Conservation (phyloP, 2,329 filamentous ascomycete species). For the Claviceps capensis region DNA sequence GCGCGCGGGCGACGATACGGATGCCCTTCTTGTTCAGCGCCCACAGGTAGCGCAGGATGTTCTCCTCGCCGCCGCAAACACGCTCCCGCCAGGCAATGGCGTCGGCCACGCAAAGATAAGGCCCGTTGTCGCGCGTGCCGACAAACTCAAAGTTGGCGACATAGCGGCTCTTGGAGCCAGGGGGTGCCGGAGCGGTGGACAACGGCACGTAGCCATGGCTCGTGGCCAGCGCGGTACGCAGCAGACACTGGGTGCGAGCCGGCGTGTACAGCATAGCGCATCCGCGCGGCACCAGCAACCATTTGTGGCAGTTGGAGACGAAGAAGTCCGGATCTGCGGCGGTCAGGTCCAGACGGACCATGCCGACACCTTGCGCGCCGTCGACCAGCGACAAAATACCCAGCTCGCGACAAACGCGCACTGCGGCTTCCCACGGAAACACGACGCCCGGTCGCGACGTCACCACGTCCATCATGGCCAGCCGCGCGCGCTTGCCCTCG, state of each 20-base stretch:
- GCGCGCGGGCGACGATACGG: slow-evolving; percentile 39
- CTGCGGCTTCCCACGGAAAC: slow-evolving; percentile 63
- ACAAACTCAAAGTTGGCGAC: slow-evolving; percentile 62
- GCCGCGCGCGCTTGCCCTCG: slow-evolving; percentile 46
- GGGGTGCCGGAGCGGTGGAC: slow-evolving; percentile 28
- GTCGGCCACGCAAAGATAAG: slow-evolving; percentile 59
- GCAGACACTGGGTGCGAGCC: slow-evolving; percentile 56
- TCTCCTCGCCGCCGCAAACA: slow-evolving; percentile 59
- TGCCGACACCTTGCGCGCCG: slow-evolving; percentile 73
- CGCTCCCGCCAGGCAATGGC: slow-evolving; percentile 57
- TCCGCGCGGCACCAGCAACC: slow-evolving; percentile 69
- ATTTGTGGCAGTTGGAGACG: slow-evolving; percentile 80
- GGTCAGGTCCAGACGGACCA: slow-evolving; percentile 56
- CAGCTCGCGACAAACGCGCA: slow-evolving; percentile 48
- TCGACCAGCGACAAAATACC: slow-evolving; percentile 65
- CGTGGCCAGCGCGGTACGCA: slow-evolving; percentile 64
- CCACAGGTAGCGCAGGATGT: slow-evolving; percentile 49
- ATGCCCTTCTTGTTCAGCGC: slow-evolving; percentile 52
- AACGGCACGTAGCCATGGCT: slow-evolving; percentile 56
- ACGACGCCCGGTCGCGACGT: slow-evolving; percentile 65
- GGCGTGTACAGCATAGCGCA: slow-evolving; percentile 76
- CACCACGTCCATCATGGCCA: slow-evolving; percentile 66
- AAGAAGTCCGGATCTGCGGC: slow-evolving; percentile 71
- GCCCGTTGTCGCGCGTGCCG: slow-evolving; percentile 59
- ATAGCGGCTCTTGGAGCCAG: slow-evolving; percentile 41